Evolutionary conservation across 2,329 filamentous ascomycete genomes (phyloP), one percentile per base, ranked within the genome.

Genomic region (Metarhizium sp.): DNA sequence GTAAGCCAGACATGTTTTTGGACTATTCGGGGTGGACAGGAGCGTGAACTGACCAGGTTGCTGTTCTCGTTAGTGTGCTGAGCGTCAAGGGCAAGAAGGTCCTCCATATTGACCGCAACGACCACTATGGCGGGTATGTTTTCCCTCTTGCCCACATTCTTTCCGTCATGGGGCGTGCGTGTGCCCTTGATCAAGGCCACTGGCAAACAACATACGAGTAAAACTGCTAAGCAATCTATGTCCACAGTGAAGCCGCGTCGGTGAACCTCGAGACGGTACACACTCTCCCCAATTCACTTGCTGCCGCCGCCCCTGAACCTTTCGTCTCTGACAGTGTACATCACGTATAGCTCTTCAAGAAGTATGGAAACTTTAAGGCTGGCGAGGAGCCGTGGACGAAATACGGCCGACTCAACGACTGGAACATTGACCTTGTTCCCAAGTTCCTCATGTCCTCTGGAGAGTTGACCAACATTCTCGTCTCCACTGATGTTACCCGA

Each of bases 31-130:
- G 11, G 38, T 16, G 14, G 13, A 40, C 4, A 16, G 11, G 5
- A 40, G 11, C n/a, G 4, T 14, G 46, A 51, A 48, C 59, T 52
- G 62, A 58, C 66, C 91, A 30, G 25, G 14, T 40, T 34, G 51
- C 42, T 34, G 25, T 53, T 30, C 29, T 40, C 58, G 40, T 59
- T 54, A 71, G 92, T 75, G 92, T 99, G 59, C 78, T 97, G 71
- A 96, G 91, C 78, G 92, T 97, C 67, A 96, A 97, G 81, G 92
- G 92, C 73, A 92, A 95, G 81, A 97, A 97, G 80, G 94, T 99
- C 69, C 83, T 99, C 62, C 94, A 99, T 78, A 96, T 99, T 72
- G 94, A 97, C 77, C 87, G 92, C 71, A 97, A 97, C 72, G 90
- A 95, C 73, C 92, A 97, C 79, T 97, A 96, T 70, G 94, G 94